Evolutionary conservation across 2,329 filamentous ascomycete species (phyloP), one percentile per base, ranked within the genome.

Genomic region (Corniculantispora saksenae): DNA sequence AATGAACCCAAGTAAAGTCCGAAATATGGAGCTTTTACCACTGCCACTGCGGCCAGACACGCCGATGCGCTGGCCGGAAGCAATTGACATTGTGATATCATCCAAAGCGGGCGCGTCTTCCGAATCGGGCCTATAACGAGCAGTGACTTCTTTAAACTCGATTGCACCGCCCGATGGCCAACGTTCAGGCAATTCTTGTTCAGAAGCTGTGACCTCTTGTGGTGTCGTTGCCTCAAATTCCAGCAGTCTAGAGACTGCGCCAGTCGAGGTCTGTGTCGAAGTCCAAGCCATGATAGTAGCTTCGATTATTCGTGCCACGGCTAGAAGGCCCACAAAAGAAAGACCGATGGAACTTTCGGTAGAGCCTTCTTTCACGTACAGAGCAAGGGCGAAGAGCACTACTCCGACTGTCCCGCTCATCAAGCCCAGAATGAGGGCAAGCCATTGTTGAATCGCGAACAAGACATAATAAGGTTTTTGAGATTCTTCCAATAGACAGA

Each of bases 31-130:
- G 1, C 76, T 80, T 70, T 84, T 84, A 3, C 82, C 82, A 60
- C 81, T 83, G 8, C 82, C 82, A 7, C 78, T 83, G 2, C 81
- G 79, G 2, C 82, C 82, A 48, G 79, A 79, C 10, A 84, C 76
- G 1, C 77, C 81, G 10, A 84, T 71, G 65, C 81, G 82, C 64
- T 81, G 73, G 0, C 81, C 81, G 0, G 77, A 70, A 2, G 35
- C 13, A 19, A 68, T 61, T 0, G 40, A n/a, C 1, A 70, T 45
- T 3, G 65, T 63, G 1, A 68, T 19, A 7, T 66, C 29, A 0
- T 47, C 8, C 3, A 70, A 17, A 13, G 60, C 67, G 2, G 65
- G 50, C 32, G 32, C 32, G 32, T 32, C 32, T 2, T 12, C 10
- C 23, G 43, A 19, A 10, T 15, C 23, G 19, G 35, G 12, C 1